These are phyloP conservation scores for Tetrapisispora nanseiensis DNA, from an alignment of 805 yeast species.

Conservation along the genomic window DNA sequence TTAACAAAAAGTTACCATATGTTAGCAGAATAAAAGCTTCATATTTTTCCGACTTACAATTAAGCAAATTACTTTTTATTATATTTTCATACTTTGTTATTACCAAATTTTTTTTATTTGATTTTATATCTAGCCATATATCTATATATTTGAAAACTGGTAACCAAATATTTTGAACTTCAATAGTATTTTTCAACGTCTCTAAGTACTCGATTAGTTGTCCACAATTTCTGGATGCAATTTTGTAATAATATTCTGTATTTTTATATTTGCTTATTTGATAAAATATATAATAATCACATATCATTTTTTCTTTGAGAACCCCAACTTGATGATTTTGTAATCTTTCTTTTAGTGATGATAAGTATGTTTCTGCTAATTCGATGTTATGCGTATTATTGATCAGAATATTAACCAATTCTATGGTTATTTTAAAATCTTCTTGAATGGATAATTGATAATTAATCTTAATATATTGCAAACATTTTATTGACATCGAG, in stretches of 20 bases:
- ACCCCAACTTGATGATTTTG: slow-evolving; percentile 12
- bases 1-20: slow-evolving; percentile 13
- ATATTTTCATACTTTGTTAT: slow-evolving; percentile 7
- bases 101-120: slow-evolving; percentile 9
- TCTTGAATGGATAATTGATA: slow-evolving; percentile 19
- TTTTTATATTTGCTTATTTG: slow-evolving; percentile 13
- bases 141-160: slow-evolving; percentile 14
- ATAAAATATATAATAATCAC: slow-evolving; percentile 16
- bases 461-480: slow-evolving; percentile 12
- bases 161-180: slow-evolving; percentile 10
- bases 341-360: slow-evolving; percentile 18
- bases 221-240: slow-evolving; percentile 21
- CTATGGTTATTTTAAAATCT: slow-evolving; percentile 19
- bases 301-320: slow-evolving; percentile 14
- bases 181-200: slow-evolving; percentile 1
- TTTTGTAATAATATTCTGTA: slow-evolving; percentile 13
- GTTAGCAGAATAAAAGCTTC: slow-evolving; percentile 10
- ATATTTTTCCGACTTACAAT: slow-evolving; percentile 6
- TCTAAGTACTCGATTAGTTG: slow-evolving; percentile 10
- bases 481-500: slow-evolving; percentile 19
- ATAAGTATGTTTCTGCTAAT: slow-evolving; percentile 22
- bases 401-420: slow-evolving; percentile 20
- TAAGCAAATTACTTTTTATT: not conserved
- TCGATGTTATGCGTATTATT: slow-evolving; percentile 25
- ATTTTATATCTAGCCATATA: slow-evolving; percentile 6